Evolutionary conservation across 805 yeast genomes (phyloP).

Genomic region (Candida loeiensis): DNA sequence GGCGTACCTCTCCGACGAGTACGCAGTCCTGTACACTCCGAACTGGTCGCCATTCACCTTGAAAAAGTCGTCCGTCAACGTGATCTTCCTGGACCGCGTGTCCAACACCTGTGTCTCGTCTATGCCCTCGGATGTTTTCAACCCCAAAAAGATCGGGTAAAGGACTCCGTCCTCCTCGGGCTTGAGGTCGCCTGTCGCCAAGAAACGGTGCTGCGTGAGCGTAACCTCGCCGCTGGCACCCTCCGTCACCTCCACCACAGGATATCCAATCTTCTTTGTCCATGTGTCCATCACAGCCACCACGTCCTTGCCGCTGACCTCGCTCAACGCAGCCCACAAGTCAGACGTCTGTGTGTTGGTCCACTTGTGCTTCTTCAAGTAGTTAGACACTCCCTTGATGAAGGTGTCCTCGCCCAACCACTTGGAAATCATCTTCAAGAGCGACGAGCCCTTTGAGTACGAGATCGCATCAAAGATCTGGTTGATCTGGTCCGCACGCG

Average conservation of each 20-base stretch:
- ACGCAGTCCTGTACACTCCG: conserved; percentile 73
- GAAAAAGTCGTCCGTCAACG: conserved; percentile 50
- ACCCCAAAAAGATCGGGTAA: conserved; percentile 69
- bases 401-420: conserved; percentile 78
- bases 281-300: conserved; percentile 71
- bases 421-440: conserved; percentile 73
- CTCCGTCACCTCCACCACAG: conserved; percentile 66
- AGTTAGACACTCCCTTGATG: conserved; percentile 74
- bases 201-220: conserved; percentile 69
- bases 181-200: conserved; percentile 73
- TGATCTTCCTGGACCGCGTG: conserved; percentile 38
- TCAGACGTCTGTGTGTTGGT: conserved; percentile 76
- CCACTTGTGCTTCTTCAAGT: conserved; percentile 71
- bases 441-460: conserved; percentile 75
- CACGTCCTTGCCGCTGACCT: conserved; percentile 70
- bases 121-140: conserved; percentile 54
- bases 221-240: conserved; percentile 44
- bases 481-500: conserved; percentile 72
- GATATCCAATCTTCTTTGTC: conserved; percentile 79
- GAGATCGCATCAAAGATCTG: conserved; percentile 85
- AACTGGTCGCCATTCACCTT: conserved; percentile 72
- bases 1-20: conserved; percentile 64
- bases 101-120: conserved; percentile 58
- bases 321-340: conserved; percentile 70
- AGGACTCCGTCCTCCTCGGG: conserved; percentile 67